Evolutionary conservation across 2,329 filamentous ascomycete species (phyloP).

Genomic region (Phyllosticta citrichinensis): DNA sequence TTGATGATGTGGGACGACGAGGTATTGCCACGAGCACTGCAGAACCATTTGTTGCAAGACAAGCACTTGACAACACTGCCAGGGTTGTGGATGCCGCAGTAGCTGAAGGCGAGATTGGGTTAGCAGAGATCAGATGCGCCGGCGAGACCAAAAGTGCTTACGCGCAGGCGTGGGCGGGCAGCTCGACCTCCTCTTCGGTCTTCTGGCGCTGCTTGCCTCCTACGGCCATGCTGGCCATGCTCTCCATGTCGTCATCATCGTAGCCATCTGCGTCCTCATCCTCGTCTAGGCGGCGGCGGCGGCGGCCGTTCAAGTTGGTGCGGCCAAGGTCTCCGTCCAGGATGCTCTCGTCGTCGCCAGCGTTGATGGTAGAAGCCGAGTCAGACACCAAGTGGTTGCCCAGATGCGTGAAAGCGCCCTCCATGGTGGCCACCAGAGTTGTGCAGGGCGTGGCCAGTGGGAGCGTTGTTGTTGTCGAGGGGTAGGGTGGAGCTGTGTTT

Average conservation of each 20-base stretch:
- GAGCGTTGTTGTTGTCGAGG: conserved; percentile 9
- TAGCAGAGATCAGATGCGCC: conserved; percentile 8
- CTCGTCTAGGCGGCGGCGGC: conserved; percentile 62
- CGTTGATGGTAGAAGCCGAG: conserved; percentile 78
- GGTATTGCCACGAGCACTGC: conserved; percentile 90
- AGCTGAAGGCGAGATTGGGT: conserved; percentile 44
- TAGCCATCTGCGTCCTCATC: conserved; percentile 78
- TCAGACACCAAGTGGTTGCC: conserved; percentile 80
- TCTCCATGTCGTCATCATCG: conserved; percentile 63
- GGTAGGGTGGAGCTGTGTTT: conserved; percentile 6
- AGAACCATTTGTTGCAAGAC: conserved; percentile 97
- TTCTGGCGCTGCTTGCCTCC: conserved; percentile 49
- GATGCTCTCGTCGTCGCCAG: conserved; percentile 77
- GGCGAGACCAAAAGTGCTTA: conserved; percentile 32
- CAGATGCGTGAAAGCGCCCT: conserved; percentile 79
- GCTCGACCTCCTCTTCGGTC: conserved; percentile 68
- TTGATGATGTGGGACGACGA: conserved; percentile 98
- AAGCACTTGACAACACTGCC: conserved; percentile 94
- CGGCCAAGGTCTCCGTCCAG: conserved; percentile 53
- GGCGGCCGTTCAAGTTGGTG: conserved; percentile 49
- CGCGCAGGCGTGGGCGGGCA: conserved; percentile 92
- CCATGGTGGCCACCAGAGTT: conserved; percentile 44
- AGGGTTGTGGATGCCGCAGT: conserved; percentile 95
- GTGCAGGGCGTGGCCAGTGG: conserved; percentile 8
- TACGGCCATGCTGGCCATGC: conserved; percentile 69